Evolutionary conservation across 108 stramenopile genomes (phyloP).

Genomic region (Nitzschia putrida): DNA sequence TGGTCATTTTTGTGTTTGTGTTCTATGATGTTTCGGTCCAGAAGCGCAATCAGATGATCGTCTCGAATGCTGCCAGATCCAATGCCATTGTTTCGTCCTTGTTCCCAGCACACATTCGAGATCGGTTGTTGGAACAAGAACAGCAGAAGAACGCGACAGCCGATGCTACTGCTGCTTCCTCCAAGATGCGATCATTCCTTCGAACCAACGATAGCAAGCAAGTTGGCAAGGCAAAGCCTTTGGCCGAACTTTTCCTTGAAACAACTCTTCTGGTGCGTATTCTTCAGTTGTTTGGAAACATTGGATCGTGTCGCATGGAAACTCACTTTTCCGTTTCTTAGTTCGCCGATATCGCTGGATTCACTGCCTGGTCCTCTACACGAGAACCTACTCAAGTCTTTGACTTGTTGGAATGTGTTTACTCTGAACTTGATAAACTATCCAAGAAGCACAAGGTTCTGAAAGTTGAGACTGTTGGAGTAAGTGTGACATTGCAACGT

Average conservation of each 20-base stretch:
- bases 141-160: conserved; percentile 1
- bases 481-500: not conserved
- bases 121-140: conserved; percentile 4
- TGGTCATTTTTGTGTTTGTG: conserved; percentile 31
- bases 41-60: conserved; percentile 12
- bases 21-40: conserved; percentile 24
- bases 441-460: conserved; percentile 13
- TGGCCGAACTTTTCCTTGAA: conserved; percentile 56
- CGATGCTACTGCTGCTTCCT: not conserved
- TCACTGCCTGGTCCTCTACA: conserved; percentile 46
- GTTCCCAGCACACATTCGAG: conserved; percentile 26
- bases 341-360: conserved; percentile 56
- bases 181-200: conserved; percentile 4
- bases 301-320: not conserved
- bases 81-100: conserved; percentile 33
- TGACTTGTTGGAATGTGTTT: conserved; percentile 45
- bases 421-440: conserved; percentile 51
- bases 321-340: not conserved
- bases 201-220: not conserved
- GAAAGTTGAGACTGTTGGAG: conserved; percentile 20
- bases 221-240: conserved; percentile 29
- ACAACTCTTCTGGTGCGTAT: conserved; percentile 41
- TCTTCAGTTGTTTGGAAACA: not conserved
- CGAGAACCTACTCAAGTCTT: conserved; percentile 58
- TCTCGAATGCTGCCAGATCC: conserved; percentile 21